Percentiles rank a stretch among this genome's conserved stretches.
Conservation (phyloP, 2,329 filamentous ascomycete genomes). For the Apiospora sp. region DNA sequence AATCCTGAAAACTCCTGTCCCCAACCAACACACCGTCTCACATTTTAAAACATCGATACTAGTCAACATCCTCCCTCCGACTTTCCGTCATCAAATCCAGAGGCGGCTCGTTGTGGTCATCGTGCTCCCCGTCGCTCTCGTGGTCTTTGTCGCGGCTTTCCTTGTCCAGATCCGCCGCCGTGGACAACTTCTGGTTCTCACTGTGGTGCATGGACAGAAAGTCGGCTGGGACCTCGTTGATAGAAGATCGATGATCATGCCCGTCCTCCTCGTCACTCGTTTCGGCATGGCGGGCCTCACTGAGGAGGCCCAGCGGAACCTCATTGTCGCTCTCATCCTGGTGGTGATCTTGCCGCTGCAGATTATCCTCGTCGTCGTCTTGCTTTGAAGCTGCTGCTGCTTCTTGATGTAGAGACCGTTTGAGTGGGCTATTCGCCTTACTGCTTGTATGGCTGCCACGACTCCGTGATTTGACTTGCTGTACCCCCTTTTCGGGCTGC, state of each 20-base stretch:
- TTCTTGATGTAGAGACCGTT: constrained; percentile 30
- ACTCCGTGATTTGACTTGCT: background rate
- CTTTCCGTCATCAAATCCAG: constrained; percentile 34
- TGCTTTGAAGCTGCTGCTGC: constrained; percentile 25
- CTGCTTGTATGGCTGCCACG: constrained; percentile 4
- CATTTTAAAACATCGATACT: constrained; percentile 24
- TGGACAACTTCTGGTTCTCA: background rate
- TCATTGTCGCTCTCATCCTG: constrained; percentile 41
- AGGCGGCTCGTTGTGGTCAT: background rate
- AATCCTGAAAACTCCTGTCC: background rate
- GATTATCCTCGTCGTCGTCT: constrained; percentile 38
- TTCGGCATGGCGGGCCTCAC: constrained; percentile 30
- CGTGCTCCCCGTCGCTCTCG: constrained; percentile 23
- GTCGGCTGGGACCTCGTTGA: constrained; percentile 56
- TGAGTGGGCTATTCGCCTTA: background rate
- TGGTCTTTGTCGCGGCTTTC: constrained; percentile 21
- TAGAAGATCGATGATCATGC: constrained; percentile 5
- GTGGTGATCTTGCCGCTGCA: constrained; percentile 46
- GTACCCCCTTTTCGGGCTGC: background rate
- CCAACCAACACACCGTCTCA: background rate
- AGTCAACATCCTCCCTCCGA: constrained; percentile 31
- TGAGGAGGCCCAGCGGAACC: constrained; percentile 35
- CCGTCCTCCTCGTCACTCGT: constrained; percentile 32
- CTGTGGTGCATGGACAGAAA: constrained; percentile 56
- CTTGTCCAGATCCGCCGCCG: background rate